Conservation (phyloP, 129 eudicot genomes). For the Kitagawia praeruptora region DNA sequence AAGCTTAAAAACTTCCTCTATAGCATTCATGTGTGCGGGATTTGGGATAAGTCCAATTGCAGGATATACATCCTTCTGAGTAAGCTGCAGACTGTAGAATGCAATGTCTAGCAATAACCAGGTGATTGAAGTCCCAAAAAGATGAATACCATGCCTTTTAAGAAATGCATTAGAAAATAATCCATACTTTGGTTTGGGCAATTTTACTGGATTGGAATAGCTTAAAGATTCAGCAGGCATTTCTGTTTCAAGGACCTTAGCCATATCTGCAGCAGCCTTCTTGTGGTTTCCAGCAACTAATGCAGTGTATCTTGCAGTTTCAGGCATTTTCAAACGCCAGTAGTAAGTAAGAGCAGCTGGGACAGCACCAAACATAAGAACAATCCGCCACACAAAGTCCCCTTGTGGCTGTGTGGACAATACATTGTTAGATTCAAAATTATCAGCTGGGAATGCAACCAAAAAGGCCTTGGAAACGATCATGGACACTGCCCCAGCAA, state of each 20-base stretch:
- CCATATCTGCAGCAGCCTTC: slow-evolving; percentile 22
- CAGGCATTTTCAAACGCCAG: slow-evolving; percentile 22
- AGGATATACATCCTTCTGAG: slow-evolving; percentile 20
- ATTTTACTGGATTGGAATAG: neutral
- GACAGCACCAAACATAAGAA: slow-evolving; percentile 22
- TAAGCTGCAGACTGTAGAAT: slow-evolving; percentile 9
- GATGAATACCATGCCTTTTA: slow-evolving; percentile 18
- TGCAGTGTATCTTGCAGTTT: slow-evolving; percentile 23
- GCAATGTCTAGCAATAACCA: slow-evolving; percentile 20
- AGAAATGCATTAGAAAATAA: slow-evolving; percentile 16
- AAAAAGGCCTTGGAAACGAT: slow-evolving; percentile 17
- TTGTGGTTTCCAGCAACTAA: slow-evolving; percentile 7
- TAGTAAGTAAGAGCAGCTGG: slow-evolving; percentile 21
- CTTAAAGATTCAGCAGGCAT: neutral
- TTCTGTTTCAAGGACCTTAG: slow-evolving; percentile 11
- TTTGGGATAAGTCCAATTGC: slow-evolving; percentile 8
- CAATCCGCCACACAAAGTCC: slow-evolving; percentile 21
- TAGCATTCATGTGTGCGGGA: slow-evolving; percentile 14
- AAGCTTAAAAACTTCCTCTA: slow-evolving; percentile 16
- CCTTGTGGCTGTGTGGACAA: slow-evolving; percentile 16
- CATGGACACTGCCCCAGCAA: slow-evolving; percentile 19
- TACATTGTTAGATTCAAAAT: neutral
- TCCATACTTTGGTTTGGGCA: slow-evolving; percentile 1
- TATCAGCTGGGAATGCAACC: slow-evolving; percentile 10
- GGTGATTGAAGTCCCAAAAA: slow-evolving; percentile 13